Evolutionary conservation across 768 basidiomycete species (phyloP), one percentile per base, ranked within the genome.

Genomic region (Serendipita sp.): DNA sequence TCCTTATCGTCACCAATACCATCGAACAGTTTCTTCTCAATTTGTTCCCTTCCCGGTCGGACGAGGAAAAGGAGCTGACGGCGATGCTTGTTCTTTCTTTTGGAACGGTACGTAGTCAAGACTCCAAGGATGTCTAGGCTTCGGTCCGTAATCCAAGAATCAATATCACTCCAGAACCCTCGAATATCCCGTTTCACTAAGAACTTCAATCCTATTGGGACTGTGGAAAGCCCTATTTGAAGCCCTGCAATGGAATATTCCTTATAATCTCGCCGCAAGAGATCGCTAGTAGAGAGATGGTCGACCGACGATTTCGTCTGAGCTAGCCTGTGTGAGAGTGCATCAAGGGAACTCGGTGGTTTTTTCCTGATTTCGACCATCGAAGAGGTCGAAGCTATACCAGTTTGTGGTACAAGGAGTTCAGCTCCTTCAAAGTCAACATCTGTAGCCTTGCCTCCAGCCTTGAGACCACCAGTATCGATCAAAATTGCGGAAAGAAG

Each of bases 231-330:
- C 3, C 95, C 93, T 1, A 84, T 84, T 65, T 79, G 81, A 45
- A 90, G 76, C 5, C 75, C 70, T 0, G 76, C 73, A 65, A 83
- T 73, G 1, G 73, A 71, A 70, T 92, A 95, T 68, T 95, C 85
- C 73, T 99, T 98, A 78, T 93, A 99, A 75, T 99, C 96, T n/a
- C 96, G 78, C 11, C 91, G 80, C 3, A 99, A 80, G 18, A 97
- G 81, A 70, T 97, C 92, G 65, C 81, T 78, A 0, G 83, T 82
- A 5, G 75, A 76, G 16, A 97, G 78, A 67, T 83, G 80, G 1
- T 82, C 81, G 7, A 98, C 76, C 65, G 85, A 81, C 2, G 70
- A 69, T 72, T 98, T 99, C 74, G 82, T 82, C 2, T 70, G 68
- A 60, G 75, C 66, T 28, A 91, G 78, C 2, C 73, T 71, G 41